Percentiles rank a stretch among this genome's conserved stretches.
phyloP scores from a whole-genome alignment of 768 basidiomycete genomes.

The Calvatia gigantea region DNA sequence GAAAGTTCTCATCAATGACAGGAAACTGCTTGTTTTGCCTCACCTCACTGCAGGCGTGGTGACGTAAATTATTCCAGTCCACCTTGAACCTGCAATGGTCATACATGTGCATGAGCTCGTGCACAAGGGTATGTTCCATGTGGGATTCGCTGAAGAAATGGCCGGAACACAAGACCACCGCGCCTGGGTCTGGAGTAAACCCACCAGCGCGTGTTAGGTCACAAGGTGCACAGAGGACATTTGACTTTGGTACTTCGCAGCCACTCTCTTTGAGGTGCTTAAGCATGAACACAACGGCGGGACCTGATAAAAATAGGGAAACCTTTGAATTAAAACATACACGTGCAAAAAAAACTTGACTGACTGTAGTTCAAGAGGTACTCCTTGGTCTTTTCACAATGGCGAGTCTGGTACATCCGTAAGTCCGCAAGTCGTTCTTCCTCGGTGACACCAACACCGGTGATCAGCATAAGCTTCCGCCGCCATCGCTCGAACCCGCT shows the following conservation, averaged over 20 bases:
- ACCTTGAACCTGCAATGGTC: constrained; percentile 95
- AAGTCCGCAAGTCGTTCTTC: constrained; percentile 43
- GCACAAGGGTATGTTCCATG: constrained; percentile 90
- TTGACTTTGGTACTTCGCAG: constrained; percentile 63
- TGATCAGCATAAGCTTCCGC: constrained; percentile 41
- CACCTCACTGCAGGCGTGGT: constrained; percentile 98
- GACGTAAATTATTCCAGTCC: constrained; percentile 84
- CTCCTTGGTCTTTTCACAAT: constrained; percentile 69
- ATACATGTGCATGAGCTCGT: constrained; percentile 94
- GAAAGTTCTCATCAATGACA: not conserved
- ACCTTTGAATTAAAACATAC: constrained; percentile 6
- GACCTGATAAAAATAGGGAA: constrained; percentile 48
- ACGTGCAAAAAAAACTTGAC: constrained; percentile 25
- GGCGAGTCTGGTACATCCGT: constrained; percentile 28
- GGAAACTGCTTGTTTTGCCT: constrained; percentile 21
- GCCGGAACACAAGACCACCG: constrained; percentile 83
- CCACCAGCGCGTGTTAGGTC: constrained; percentile 72
- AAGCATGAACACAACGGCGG: constrained; percentile 85
- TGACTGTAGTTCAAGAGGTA: constrained; percentile 68
- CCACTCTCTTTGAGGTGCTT: constrained; percentile 81
- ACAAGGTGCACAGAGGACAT: constrained; percentile 86
- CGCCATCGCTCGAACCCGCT: constrained; percentile 49
- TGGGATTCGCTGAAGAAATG: constrained; percentile 77
- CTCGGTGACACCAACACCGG: constrained; percentile 44
- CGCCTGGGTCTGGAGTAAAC: constrained; percentile 73